phyloP scores from a whole-genome alignment of 805 yeast genomes.

The Maudiozyma serrabonitensis region DNA sequence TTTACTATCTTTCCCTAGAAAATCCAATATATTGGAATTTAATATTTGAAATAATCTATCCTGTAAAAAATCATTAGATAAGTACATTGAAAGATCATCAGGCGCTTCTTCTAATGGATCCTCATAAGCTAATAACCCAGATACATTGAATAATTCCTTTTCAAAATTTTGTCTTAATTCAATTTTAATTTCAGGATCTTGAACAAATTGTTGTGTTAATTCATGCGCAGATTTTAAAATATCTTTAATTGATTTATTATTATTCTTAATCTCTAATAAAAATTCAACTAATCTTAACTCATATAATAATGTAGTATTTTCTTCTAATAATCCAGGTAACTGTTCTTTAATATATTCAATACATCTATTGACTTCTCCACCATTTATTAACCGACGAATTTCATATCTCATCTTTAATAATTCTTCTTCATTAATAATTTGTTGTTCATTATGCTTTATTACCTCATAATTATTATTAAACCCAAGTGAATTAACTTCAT shows the following conservation, averaged over 20 bases:
- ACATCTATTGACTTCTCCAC: constrained; percentile 38
- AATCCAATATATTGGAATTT: constrained; percentile 33
- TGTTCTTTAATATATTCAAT: constrained; percentile 29
- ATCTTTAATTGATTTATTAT: constrained; percentile 5
- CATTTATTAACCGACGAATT: constrained; percentile 34
- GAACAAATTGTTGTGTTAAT: constrained; percentile 17
- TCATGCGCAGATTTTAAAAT: constrained; percentile 19
- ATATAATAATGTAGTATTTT: constrained; percentile 18
- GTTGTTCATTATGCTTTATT: constrained; percentile 24
- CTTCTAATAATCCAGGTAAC: constrained; percentile 19
- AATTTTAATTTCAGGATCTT: constrained; percentile 8
- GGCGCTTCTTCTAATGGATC: constrained; percentile 37
- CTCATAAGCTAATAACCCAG: constrained; percentile 43
- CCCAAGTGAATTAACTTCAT: constrained; percentile 8
- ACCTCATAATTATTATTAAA: constrained; percentile 10
- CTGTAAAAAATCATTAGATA: constrained; percentile 21
- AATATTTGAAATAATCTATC: constrained; percentile 25
- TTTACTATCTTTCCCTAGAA: constrained; percentile 34
- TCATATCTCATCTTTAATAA: constrained; percentile 36
- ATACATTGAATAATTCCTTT: constrained; percentile 36
- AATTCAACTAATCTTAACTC: constrained; percentile 24
- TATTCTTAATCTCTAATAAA: constrained; percentile 11
- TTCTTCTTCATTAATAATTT: constrained; percentile 27
- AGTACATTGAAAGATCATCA: constrained; percentile 17
- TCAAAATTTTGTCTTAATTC: constrained; percentile 27